Evolutionary conservation across 495 filamentous ascomycete species (phyloP), one percentile per base, ranked within the genome.

Genomic region (Thermochaetoides thermophila): DNA sequence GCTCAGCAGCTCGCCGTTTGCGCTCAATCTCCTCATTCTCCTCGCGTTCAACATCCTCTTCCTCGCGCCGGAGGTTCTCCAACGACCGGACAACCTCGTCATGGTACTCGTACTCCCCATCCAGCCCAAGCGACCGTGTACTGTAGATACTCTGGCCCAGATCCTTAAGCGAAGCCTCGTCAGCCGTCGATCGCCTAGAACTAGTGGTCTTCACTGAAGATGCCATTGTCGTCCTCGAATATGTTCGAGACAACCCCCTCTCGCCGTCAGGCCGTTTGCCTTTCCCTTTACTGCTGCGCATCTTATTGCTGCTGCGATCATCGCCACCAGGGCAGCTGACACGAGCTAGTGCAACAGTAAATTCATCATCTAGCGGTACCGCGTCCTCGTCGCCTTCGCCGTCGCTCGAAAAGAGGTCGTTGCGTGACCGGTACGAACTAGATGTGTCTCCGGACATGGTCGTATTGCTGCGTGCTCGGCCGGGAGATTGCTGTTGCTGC

Each of bases 321-420:
- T 89, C 69, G n/a, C n/a, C n/a, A n/a, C n/a, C n/a, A n/a, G n/a
- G n/a, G n/a, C n/a, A n/a, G n/a, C n/a, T n/a, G 0, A 77, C 81
- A 17, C 66, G 69, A 18, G 77, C 76, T 17, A 94, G 56, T 1
- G 72, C 69, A 56, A 93, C 73, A 1, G 82, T 74, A 44, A 96
- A 93, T 46, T 96, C 89, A 55, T 96, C 89, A 44, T 85, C 82
- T 32, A 97, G 59, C 1, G 89, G 85, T 16, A 95, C 73, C 1
- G 89, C 89, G 64, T 97, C 83, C 50, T 84, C 76, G 36, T 80
- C 83, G 29, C 73, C 78, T 39, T 95, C 89, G 31, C 76, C 79
- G 39, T 93, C 86, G 44, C 87, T 95, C 1, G 83, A 84, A 42
- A 94, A 86, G 14, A 99, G 60, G 55, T 99, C 89, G 0, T 84